These are phyloP conservation scores for Botryotinia convoluta DNA, from an alignment of 2,329 filamentous ascomycete genomes.

Conservation along the genomic window DNA sequence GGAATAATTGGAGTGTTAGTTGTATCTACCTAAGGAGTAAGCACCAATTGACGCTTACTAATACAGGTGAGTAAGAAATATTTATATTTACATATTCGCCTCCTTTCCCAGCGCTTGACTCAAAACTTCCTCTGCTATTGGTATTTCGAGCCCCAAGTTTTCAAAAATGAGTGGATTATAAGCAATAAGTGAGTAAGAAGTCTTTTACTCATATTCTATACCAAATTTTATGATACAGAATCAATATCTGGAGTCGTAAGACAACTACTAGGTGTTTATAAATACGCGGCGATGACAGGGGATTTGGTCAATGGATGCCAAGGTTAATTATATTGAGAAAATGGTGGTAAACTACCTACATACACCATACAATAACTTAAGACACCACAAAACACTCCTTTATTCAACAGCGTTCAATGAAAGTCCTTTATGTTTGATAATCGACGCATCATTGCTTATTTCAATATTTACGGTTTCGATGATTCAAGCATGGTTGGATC, in stretches of 20 bases:
- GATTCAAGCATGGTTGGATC: not conserved
- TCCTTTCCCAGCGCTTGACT: not conserved
- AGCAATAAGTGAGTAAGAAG: conserved; percentile 3
- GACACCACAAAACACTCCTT: not conserved
- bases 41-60: not conserved
- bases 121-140: not conserved
- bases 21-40: not conserved
- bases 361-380: not conserved
- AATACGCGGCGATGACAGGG: not conserved
- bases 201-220: not conserved
- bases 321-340: not conserved
- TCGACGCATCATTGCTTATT: not conserved
- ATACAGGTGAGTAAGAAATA: conserved; percentile 7
- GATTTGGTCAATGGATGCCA: not conserved
- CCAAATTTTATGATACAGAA: not conserved
- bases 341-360: not conserved
- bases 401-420: not conserved
- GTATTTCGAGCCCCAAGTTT: not conserved
- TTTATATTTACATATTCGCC: not conserved
- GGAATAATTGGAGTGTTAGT: not conserved
- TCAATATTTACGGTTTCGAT: not conserved
- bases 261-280: too few relatives aligned
- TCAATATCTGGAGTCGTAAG: not conserved
- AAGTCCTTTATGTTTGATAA: not conserved
- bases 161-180: not conserved